Evolutionary conservation across 2,329 filamentous ascomycete species (phyloP).

Genomic region (Xylaria multiplex): DNA sequence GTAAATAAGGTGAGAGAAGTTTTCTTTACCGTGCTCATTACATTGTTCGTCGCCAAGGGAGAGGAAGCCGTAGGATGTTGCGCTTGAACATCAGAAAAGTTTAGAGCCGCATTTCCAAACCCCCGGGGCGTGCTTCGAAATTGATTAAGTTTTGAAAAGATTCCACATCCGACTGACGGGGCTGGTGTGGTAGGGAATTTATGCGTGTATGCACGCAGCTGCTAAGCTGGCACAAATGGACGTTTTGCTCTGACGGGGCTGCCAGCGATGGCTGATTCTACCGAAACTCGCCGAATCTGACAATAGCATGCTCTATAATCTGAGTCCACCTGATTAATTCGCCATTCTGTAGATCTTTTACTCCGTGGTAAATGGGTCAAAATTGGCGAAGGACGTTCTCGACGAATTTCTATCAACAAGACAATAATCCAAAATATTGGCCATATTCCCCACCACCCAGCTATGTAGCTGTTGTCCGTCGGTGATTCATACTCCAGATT

Average conservation of each 20-base stretch:
- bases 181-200: not conserved
- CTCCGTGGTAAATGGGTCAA: not conserved
- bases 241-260: not conserved
- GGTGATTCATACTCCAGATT: too few relatives aligned
- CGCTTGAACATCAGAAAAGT: not conserved
- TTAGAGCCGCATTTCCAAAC: not conserved
- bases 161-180: not conserved
- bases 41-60: not conserved
- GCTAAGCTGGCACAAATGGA: not conserved
- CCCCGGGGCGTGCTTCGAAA: not conserved
- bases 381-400: not conserved
- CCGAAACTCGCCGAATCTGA: not conserved
- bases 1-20: not conserved
- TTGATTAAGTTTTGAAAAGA: not conserved
- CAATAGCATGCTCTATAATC: not conserved
- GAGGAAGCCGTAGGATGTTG: not conserved
- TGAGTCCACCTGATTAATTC: not conserved
- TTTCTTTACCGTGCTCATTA: not conserved
- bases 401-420: not conserved
- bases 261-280: not conserved
- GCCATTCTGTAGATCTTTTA: not conserved
- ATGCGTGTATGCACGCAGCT: constrained; percentile 8
- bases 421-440: too few relatives aligned
- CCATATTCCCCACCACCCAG: not conserved
- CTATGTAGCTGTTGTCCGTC: not conserved